phyloP scores from a whole-genome alignment of 73 alveolate genomes.

The Paramecium pentaurelia region DNA sequence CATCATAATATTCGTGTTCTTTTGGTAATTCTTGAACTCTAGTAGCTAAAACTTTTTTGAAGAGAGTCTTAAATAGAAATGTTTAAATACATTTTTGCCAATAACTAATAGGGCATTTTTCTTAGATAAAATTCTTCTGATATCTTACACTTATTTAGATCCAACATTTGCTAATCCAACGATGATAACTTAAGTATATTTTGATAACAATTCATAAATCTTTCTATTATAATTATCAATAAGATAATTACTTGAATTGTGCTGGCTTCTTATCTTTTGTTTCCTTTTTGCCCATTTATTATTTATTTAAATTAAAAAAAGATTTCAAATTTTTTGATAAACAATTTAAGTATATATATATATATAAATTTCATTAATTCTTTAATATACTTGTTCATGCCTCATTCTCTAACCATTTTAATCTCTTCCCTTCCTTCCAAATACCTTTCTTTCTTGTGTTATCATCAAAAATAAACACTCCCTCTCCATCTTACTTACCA shows the following conservation, averaged over 20 bases:
- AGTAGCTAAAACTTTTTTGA: not conserved
- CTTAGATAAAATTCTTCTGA: constrained; percentile 20
- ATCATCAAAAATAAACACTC: not conserved
- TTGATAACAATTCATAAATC: constrained; percentile 30
- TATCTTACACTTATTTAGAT: constrained; percentile 39
- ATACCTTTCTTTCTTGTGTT: not conserved
- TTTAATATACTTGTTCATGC: not conserved
- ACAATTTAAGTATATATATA: constrained; percentile 33
- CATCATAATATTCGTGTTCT: constrained; percentile 15
- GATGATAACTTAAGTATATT: constrained; percentile 16
- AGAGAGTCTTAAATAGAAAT: not conserved
- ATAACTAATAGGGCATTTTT: constrained; percentile 25
- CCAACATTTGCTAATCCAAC: constrained; percentile 41
- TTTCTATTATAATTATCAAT: not conserved
- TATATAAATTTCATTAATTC: not conserved
- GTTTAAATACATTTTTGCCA: constrained; percentile 29
- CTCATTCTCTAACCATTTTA: constrained; percentile 13
- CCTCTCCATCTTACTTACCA: constrained; percentile 61
- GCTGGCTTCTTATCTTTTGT: constrained; percentile 52
- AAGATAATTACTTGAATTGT: constrained; percentile 5
- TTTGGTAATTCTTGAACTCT: constrained; percentile 20
- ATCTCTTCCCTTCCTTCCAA: constrained; percentile 35
- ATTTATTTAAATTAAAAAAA: constrained; percentile 20
- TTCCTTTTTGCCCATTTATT: constrained; percentile 47
- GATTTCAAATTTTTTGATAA: constrained; percentile 32